Evolutionary conservation across 768 basidiomycete genomes (phyloP).

Genomic region (Panellus pusillus): DNA sequence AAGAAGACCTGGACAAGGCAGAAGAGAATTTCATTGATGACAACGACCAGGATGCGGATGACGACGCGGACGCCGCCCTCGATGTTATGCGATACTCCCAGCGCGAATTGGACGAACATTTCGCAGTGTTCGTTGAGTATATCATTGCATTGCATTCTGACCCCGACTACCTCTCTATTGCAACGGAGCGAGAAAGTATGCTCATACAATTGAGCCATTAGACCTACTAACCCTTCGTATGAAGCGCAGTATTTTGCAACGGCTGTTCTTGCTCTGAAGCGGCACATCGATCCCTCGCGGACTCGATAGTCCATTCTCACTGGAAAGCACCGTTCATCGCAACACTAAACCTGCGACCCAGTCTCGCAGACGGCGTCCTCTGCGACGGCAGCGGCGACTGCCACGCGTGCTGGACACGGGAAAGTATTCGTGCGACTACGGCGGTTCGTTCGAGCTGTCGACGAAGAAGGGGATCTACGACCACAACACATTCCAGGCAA

Average conservation of each 20-base stretch:
- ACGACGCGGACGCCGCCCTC: constrained; percentile 15
- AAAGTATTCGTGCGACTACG: constrained; percentile 13
- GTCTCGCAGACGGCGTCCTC: constrained; percentile 9
- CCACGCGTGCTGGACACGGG: constrained; percentile 21
- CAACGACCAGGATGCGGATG: constrained; percentile 4
- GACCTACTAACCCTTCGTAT: background rate
- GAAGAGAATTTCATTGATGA: constrained; percentile 18
- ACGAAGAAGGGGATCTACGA: constrained; percentile 20
- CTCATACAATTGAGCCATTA: background rate
- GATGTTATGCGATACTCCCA: constrained; percentile 19
- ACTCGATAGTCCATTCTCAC: constrained; percentile 12
- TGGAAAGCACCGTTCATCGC: constrained; percentile 22
- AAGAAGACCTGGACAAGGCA: background rate
- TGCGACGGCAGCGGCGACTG: constrained; percentile 12
- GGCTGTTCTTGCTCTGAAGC: constrained; percentile 11
- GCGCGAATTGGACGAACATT: constrained; percentile 19
- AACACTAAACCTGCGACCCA: constrained; percentile 16
- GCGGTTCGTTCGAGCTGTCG: constrained; percentile 11
- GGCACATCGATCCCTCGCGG: constrained; percentile 16
- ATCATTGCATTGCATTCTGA: constrained; percentile 16
- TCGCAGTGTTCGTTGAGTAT: constrained; percentile 19
- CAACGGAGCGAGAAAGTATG: constrained; percentile 17
- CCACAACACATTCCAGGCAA: constrained; percentile 14
- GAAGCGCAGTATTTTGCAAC: constrained; percentile 16
- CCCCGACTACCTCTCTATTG: constrained; percentile 12